These are phyloP conservation scores for Globisporangium cederbergense DNA, from an alignment of 352 stramenopile species.

Conservation along the genomic window DNA sequence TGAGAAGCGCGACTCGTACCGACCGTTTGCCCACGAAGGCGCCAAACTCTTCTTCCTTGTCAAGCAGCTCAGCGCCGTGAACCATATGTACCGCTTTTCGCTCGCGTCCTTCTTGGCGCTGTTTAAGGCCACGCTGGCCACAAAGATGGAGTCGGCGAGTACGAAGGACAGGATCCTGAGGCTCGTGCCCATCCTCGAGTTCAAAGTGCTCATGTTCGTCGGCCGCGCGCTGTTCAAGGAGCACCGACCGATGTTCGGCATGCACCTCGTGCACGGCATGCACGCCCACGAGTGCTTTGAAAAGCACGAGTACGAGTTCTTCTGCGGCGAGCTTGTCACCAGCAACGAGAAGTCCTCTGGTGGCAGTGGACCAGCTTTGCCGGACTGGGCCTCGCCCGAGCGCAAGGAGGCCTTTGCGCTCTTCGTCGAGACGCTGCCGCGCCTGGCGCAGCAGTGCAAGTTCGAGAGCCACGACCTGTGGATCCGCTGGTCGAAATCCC, in stretches of 20 bases:
- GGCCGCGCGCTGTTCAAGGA: conserved; percentile 92
- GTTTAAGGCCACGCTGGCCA: conserved; percentile 80
- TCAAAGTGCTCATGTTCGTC: conserved; percentile 90
- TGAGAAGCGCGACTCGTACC: conserved; percentile 90
- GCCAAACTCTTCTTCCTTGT: conserved; percentile 94
- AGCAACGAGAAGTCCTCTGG: conserved; percentile 23
- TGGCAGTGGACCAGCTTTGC: conserved; percentile 22
- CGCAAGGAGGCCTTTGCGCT: conserved; percentile 81
- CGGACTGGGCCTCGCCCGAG: conserved; percentile 81
- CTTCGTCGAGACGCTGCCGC: conserved; percentile 73
- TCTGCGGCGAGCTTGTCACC: conserved; percentile 81
- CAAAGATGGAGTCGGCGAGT: conserved; percentile 74
- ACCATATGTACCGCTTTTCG: conserved; percentile 97
- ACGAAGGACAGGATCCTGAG: conserved; percentile 79
- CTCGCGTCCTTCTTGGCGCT: conserved; percentile 86
- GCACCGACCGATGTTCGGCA: conserved; percentile 91
- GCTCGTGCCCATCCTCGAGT: conserved; percentile 86
- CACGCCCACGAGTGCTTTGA: conserved; percentile 87
- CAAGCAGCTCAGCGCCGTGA: conserved; percentile 84
- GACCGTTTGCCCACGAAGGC: conserved; percentile 85
- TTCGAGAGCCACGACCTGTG: conserved; percentile 85
- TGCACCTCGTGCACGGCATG: conserved; percentile 93
- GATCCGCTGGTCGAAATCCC: conserved; percentile 85
- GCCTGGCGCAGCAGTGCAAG: conserved; percentile 68
- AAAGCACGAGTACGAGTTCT: conserved; percentile 92